Conservation (phyloP, 768 basidiomycete species). For the Arthromyces matolae region DNA sequence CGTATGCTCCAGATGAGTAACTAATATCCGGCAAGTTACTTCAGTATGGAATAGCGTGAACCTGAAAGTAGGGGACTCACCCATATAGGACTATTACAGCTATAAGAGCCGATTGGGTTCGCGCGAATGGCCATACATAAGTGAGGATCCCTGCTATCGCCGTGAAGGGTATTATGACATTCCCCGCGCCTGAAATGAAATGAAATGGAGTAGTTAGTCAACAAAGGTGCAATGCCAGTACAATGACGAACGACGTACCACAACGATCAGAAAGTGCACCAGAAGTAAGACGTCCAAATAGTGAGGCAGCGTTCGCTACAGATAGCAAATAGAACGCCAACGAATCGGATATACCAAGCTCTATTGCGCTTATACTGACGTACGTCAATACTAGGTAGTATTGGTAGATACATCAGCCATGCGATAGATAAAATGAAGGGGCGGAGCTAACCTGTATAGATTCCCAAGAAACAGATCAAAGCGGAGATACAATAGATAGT, state of each 20-base stretch:
- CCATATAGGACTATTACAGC: constrained; percentile 62
- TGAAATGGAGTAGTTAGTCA: neutral
- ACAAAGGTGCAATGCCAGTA: neutral
- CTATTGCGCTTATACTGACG: constrained; percentile 53
- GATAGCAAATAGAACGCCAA: constrained; percentile 65
- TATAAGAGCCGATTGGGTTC: constrained; percentile 40
- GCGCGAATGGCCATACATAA: constrained; percentile 67
- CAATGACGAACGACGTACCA: constrained; percentile 33
- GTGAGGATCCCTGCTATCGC: constrained; percentile 53
- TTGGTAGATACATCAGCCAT: constrained; percentile 28
- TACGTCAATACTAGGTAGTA: constrained; percentile 65
- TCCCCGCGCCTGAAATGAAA: constrained; percentile 50
- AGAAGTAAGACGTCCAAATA: constrained; percentile 54
- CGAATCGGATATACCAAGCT: constrained; percentile 42
- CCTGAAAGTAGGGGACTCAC: constrained; percentile 24
- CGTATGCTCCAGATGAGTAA: constrained; percentile 59
- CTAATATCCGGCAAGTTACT: constrained; percentile 36
- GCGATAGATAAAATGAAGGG: constrained; percentile 21
- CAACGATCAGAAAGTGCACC: constrained; percentile 53
- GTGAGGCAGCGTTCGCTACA: constrained; percentile 63
- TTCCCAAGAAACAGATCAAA: constrained; percentile 57
- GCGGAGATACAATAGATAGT: constrained; percentile 55
- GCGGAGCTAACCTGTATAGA: constrained; percentile 53
- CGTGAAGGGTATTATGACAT: constrained; percentile 65
- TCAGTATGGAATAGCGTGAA: neutral